Base-by-base conservation (phyloP, 805 yeast genomes). In the Candida adriatica region DNA sequence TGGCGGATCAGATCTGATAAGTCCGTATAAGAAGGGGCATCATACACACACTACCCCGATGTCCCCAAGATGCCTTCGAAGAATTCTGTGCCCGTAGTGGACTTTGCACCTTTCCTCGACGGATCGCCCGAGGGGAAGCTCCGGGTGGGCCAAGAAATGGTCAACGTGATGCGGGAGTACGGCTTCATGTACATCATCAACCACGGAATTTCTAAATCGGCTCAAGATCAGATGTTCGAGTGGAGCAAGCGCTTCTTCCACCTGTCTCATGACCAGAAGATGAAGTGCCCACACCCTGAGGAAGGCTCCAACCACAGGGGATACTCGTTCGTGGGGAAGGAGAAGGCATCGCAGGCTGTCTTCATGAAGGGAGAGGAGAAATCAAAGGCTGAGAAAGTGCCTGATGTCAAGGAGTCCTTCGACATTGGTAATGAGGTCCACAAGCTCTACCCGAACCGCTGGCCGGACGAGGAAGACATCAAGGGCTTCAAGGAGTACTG, bases 321-420 rank as follows among this genome's bases (percentile, higher is more conserved):
- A 5, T 51, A 48, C 45, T 49, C 54, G 9, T 29, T 32, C 8
- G 16, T 51, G 3, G 53, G 56, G 3, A 46, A 45, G 30, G 55
- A 51, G 32, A 51, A 51, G 24, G 54, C 49, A 5, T 47, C 45
- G 10, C 56, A 51, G 36, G 43, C 50, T 46, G 51, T 51, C 2
- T 48, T 46, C 32, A 22, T 29, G 27, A 45, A 41, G 18, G 33
- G 34, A 14, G 37, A 37, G 10, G 46, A 43, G 20, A 27, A 45
- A 10, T 33, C 30, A 4, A 29, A 38, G 24, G 30, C 46, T 14
- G 34, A 35, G 10, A 31, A 38, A 24, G 27, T 30, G n/a, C 56
- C 56, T 1, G 56, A 51, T 36, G 45, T 51, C 8, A 49, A 51
- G 30, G 56, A 51, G 33, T 48, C 53, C 4, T 51, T 46, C 37